phyloP scores from a whole-genome alignment of 192 early-diverging fungal genomes.

The Entomortierella chlamydospora region DNA sequence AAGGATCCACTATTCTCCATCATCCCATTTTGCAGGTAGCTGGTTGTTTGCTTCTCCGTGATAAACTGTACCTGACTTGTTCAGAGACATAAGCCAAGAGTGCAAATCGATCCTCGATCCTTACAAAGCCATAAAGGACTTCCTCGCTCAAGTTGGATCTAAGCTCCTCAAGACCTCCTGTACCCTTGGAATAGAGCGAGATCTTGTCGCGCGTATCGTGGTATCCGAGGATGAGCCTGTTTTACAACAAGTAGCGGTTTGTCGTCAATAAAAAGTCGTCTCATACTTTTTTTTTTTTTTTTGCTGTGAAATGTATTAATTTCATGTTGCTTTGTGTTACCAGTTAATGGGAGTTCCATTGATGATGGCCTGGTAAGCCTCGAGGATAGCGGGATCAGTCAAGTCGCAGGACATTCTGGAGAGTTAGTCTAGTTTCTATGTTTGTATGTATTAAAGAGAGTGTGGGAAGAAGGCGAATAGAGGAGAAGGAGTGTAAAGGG shows the following conservation, averaged over 20 bases:
- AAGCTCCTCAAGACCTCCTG: conserved; percentile 65
- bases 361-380: conserved; percentile 65
- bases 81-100: conserved; percentile 70
- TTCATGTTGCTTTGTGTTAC: conserved; percentile 40
- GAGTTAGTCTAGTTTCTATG: too few species aligned
- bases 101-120: conserved; percentile 67
- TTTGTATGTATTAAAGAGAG: too few species aligned
- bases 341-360: conserved; percentile 65
- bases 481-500: too few species aligned
- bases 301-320: too few species aligned
- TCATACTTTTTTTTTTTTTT: background rate
- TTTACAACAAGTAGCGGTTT: background rate
- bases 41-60: background rate
- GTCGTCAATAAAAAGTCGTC: background rate
- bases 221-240: conserved; percentile 74
- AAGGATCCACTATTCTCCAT: too few species aligned
- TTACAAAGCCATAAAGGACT: conserved; percentile 68
- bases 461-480: too few species aligned
- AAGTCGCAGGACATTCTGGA: conserved; percentile 76
- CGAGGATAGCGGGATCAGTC: conserved; percentile 64
- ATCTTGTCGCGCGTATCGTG: conserved; percentile 71
- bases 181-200: conserved; percentile 66
- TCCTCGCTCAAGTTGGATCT: conserved; percentile 64
- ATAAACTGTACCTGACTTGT: conserved; percentile 62
- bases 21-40: too few species aligned